Base-by-base conservation (phyloP, 2,329 filamentous ascomycete genomes). In the Colletotrichum lupini region DNA sequence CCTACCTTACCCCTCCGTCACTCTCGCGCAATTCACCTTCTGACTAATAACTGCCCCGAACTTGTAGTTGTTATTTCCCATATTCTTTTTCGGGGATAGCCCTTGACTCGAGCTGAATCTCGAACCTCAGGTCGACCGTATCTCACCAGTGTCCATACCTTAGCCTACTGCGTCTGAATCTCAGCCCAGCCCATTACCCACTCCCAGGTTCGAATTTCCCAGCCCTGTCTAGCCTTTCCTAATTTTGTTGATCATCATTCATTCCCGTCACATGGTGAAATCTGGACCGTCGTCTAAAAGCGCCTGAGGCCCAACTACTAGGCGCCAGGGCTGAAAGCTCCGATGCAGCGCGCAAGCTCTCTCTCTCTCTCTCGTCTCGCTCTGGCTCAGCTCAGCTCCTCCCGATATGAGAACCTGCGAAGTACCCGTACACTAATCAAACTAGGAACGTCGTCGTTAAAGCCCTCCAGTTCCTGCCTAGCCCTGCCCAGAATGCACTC, bases 371-470 rank as follows among this genome's bases (percentile, higher is more conserved):
- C 19, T 42, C 37, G 32, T 30, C 32, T 35, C 30, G 9, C 37
- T 12, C 12, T 55, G 52, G 32, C 67, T 35, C 59, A 64, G 66
- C 24, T 62, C 35, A 52, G 67, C 28, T 64, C 52, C 24, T 12
- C 22, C 28, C 26, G 32, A 57, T 26, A 22, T n/a, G 56, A 49
- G 6, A 52, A 52, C 9, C 30, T 32, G 30, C 30, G 0, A 32
- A 12, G 32, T 35, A 35, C 12, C 11, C 32, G 32, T 35, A 35
- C 11, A 35, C 32, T 35, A 35, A 35, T 19, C 14, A 42, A 42
- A 35, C 52, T 35, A n/a, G 63, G 46, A 28, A 28, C n/a, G 32
- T 22, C 37, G 16, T 49, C 42, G 42, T 49, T 49, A 8, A 49
- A 19, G 37, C 37, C 12, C 37, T 14, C 14, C 37, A 42, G 37